These are phyloP conservation scores for Penicillium salamii DNA, from an alignment of 495 filamentous ascomycete species.

Conservation along the genomic window DNA sequence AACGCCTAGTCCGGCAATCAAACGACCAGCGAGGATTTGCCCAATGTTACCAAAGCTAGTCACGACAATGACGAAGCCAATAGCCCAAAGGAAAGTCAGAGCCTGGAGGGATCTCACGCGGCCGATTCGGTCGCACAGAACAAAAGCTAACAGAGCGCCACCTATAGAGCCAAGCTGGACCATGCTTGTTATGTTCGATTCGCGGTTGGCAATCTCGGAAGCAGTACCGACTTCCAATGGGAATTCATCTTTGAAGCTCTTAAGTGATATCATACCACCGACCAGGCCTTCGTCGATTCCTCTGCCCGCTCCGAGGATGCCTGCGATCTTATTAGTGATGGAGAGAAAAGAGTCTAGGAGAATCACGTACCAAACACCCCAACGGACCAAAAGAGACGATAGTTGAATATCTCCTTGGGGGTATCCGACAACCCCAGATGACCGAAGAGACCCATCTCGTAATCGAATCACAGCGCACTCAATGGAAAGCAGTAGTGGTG, in stretches of 20 bases:
- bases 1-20: slow-evolving; percentile 59
- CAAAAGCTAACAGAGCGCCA: slow-evolving; percentile 53
- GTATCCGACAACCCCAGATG: background rate
- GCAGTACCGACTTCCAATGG: slow-evolving; percentile 37
- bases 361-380: slow-evolving; percentile 42
- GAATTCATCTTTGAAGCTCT: slow-evolving; percentile 51
- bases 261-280: slow-evolving; percentile 50
- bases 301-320: slow-evolving; percentile 57
- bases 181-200: slow-evolving; percentile 59
- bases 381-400: slow-evolving; percentile 51
- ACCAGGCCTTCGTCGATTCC: slow-evolving; percentile 65
- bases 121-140: slow-evolving; percentile 54
- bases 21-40: slow-evolving; percentile 40
- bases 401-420: slow-evolving; percentile 50
- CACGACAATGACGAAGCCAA: slow-evolving; percentile 58
- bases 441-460: background rate
- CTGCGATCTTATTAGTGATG: slow-evolving; percentile 17
- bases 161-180: slow-evolving; percentile 55
- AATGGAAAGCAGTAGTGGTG: too few species aligned
- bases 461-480: background rate
- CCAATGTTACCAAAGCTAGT: slow-evolving; percentile 45
- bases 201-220: slow-evolving; percentile 39
- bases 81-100: slow-evolving; percentile 52
- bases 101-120: slow-evolving; percentile 55
- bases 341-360: too few species aligned